A percentile compares a stretch with the other conserved stretches of the same genome.
Conservation (phyloP, 768 basidiomycete species). For the Candolleomyces eurysporus region DNA sequence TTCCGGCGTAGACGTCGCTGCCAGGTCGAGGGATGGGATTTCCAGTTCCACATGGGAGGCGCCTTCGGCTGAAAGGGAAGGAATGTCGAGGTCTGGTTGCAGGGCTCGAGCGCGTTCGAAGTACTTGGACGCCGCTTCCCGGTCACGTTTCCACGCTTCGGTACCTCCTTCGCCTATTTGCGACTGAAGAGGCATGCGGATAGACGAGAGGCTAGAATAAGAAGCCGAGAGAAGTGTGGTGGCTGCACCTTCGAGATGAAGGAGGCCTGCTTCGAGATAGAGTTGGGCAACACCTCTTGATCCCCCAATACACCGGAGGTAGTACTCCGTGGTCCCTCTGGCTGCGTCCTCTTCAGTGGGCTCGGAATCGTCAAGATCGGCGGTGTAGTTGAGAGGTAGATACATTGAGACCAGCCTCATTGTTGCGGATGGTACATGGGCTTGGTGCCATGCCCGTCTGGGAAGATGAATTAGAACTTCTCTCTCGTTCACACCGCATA, state of each 20-base stretch:
- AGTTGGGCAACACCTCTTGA: slow-evolving; percentile 66
- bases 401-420: slow-evolving; percentile 78
- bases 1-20: slow-evolving; percentile 31
- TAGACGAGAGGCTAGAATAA: slow-evolving; percentile 74
- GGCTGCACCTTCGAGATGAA: slow-evolving; percentile 81
- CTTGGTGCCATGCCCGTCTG: slow-evolving; percentile 83
- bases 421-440: slow-evolving; percentile 70
- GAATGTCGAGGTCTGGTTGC: slow-evolving; percentile 65
- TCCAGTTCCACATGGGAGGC: slow-evolving; percentile 38
- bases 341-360: slow-evolving; percentile 34
- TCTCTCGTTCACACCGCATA: neutral
- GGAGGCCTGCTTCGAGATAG: slow-evolving; percentile 74
- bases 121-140: slow-evolving; percentile 65
- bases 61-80: slow-evolving; percentile 54
- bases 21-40: slow-evolving; percentile 66
- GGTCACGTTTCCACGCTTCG: slow-evolving; percentile 74
- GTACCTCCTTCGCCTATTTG: slow-evolving; percentile 56
- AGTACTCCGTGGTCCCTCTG: slow-evolving; percentile 59
- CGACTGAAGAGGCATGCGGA: slow-evolving; percentile 59
- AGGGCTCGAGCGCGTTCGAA: slow-evolving; percentile 69
- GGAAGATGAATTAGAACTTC: neutral
- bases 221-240: slow-evolving; percentile 69
- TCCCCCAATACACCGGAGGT: slow-evolving; percentile 66
- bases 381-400: slow-evolving; percentile 53
- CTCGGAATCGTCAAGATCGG: slow-evolving; percentile 24